Percentiles rank a stretch among this genome's conserved stretches.
Evolutionary conservation across 2,329 filamentous ascomycete genomes (phyloP).

Genomic region (Apiospora phragmitis): DNA sequence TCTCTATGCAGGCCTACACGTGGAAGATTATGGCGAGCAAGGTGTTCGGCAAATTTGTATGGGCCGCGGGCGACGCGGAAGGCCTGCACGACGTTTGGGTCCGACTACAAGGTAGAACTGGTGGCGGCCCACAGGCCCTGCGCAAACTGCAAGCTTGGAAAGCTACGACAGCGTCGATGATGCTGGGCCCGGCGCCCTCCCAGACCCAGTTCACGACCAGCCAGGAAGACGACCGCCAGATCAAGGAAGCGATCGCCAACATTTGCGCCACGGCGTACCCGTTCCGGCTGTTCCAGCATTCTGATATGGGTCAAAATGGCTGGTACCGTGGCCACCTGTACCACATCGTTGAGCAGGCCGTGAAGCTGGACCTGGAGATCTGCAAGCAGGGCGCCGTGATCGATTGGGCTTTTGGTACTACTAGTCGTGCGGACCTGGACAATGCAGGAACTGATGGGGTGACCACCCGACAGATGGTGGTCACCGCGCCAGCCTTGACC

Average conservation of each 20-base stretch:
- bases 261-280: not conserved
- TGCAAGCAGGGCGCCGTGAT: not conserved
- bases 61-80: not conserved
- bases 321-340: not conserved
- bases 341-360: not conserved
- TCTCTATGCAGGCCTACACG: not conserved
- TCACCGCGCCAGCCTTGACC: not conserved
- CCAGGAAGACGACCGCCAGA: not conserved
- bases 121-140: not conserved
- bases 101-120: not conserved
- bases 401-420: not conserved
- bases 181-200: not conserved
- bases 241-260: fast-evolving
- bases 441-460: no score
- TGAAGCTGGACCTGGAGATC: not conserved
- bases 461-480: not conserved
- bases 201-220: not conserved
- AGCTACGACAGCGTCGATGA: not conserved
- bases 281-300: not conserved
- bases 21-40: not conserved
- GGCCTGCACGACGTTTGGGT: not conserved
- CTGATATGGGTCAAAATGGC: fast-evolving
- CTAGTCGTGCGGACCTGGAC: not conserved
- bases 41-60: not conserved
- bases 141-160: not conserved